Evolutionary conservation across 345 rosid genomes (phyloP).

Genomic region (Stellera chamaejasme): DNA sequence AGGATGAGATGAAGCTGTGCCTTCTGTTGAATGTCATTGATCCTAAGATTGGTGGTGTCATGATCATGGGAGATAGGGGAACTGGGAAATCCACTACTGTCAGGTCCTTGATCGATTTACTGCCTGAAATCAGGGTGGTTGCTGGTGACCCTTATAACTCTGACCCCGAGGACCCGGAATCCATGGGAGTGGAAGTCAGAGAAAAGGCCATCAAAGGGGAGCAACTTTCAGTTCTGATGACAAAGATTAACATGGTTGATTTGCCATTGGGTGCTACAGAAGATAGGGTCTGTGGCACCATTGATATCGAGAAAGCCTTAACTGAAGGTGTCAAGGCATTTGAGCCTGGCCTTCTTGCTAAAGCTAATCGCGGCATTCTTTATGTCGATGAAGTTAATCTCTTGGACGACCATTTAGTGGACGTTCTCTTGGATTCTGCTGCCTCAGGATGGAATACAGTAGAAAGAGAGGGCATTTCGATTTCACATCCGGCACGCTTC

Average conservation of each 20-base stretch:
- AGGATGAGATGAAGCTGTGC: slow-evolving; percentile 96
- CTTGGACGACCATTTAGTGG: slow-evolving; percentile 92
- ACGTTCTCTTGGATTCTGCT: slow-evolving; percentile 90
- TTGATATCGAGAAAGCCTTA: slow-evolving; percentile 91
- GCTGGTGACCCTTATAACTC: slow-evolving; percentile 90
- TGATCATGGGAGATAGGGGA: slow-evolving; percentile 98
- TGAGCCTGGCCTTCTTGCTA: slow-evolving; percentile 96
- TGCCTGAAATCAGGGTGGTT: slow-evolving; percentile 81
- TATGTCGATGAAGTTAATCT: slow-evolving; percentile 97
- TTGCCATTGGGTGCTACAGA: slow-evolving; percentile 97
- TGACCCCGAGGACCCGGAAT: slow-evolving; percentile 83
- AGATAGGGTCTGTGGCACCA: slow-evolving; percentile 97
- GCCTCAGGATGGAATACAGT: slow-evolving; percentile 97
- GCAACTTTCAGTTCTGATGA: slow-evolving; percentile 29
- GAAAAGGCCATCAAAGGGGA: slow-evolving; percentile 55
- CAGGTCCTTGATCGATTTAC: slow-evolving; percentile 82
- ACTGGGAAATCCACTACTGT: slow-evolving; percentile 90
- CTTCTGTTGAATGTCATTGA: slow-evolving; percentile 87
- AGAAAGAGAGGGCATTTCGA: slow-evolving; percentile 93
- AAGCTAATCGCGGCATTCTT: slow-evolving; percentile 94
- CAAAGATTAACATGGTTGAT: slow-evolving; percentile 93
- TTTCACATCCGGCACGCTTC: slow-evolving; percentile 89
- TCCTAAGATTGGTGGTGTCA: slow-evolving; percentile 94
- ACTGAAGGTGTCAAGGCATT: slow-evolving; percentile 96
- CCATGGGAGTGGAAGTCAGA: slow-evolving; percentile 87